Conservation (phyloP, 2,329 filamentous ascomycete species). For the Neodidymelliopsis sp. region DNA sequence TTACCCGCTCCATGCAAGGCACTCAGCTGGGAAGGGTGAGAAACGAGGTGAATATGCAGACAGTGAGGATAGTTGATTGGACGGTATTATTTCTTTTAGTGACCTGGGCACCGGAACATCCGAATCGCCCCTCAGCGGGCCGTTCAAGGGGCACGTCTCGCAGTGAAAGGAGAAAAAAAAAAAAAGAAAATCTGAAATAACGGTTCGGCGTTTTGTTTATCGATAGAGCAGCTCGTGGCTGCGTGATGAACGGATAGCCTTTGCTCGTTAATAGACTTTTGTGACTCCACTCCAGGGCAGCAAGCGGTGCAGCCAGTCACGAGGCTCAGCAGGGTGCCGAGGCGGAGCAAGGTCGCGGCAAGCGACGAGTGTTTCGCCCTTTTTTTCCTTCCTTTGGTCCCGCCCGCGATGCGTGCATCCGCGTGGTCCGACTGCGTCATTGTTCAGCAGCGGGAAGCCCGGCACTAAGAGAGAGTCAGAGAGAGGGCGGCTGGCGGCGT, state of each 20-base stretch:
- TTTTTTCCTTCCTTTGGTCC: slow-evolving; percentile 29
- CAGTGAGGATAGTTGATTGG: slow-evolving; percentile 34
- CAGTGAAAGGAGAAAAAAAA: no score
- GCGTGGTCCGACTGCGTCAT: slow-evolving; percentile 42
- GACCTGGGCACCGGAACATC: slow-evolving; percentile 32
- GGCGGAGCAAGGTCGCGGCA: slow-evolving; percentile 23
- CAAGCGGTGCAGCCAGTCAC: slow-evolving; percentile 22
- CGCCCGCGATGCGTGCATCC: slow-evolving; percentile 33
- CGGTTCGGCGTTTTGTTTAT: slow-evolving; percentile 27
- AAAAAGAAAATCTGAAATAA: no score
- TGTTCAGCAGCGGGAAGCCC: slow-evolving; percentile 35
- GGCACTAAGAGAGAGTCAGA: slow-evolving; percentile 40
- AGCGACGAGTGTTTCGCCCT: slow-evolving; percentile 31
- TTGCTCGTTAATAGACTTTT: slow-evolving; percentile 3
- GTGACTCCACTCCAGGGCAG: slow-evolving; percentile 14
- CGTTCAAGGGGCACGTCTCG: slow-evolving; percentile 19
- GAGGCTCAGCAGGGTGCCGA: slow-evolving; percentile 24
- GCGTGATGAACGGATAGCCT: slow-evolving; percentile 10
- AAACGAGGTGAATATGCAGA: slow-evolving; percentile 21
- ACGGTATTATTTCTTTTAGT: slow-evolving; percentile 20
- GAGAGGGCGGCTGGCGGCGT: slow-evolving; percentile 26
- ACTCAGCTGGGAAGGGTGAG: slow-evolving; percentile 32
- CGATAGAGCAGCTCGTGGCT: slow-evolving; percentile 19
- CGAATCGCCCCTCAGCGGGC: slow-evolving; percentile 37
- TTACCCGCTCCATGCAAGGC: slow-evolving; percentile 49